phyloP scores from a whole-genome alignment of 495 filamentous ascomycete species.

The Letharia lupina region DNA sequence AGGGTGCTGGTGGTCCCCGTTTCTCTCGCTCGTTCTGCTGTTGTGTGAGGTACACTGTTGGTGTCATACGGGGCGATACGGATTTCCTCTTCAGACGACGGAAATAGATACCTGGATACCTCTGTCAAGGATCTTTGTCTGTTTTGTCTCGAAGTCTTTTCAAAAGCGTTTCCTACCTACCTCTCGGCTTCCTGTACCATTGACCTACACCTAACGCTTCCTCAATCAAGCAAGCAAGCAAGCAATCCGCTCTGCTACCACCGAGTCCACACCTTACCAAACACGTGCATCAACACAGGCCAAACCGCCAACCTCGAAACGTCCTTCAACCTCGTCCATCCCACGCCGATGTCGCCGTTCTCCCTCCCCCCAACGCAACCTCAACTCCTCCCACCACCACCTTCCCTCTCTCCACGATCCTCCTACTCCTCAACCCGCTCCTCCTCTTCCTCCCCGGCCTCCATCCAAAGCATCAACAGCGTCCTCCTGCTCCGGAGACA shows the following conservation, averaged over 20 bases:
- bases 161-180: not conserved
- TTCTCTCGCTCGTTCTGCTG: not conserved
- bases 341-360: conserved; percentile 20
- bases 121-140: not conserved
- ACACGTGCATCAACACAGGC: conserved; percentile 9
- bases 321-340: conserved; percentile 21
- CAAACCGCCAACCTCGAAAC: conserved; percentile 24
- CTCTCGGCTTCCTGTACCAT: not conserved
- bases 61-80: too few species aligned
- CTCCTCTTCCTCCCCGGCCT: conserved; percentile 29
- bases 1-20: not conserved
- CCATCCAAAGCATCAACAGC: conserved; percentile 22
- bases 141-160: not conserved
- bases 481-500: conserved; percentile 15
- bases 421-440: conserved; percentile 29
- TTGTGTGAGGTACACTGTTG: not conserved
- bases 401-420: conserved; percentile 23
- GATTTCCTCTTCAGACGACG: not conserved
- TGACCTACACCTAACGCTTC: not conserved
- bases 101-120: not conserved
- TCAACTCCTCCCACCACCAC: conserved; percentile 22
- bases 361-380: conserved; percentile 23
- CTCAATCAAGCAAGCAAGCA: not conserved
- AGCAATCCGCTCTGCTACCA: not conserved
- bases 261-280: not conserved